These are phyloP conservation scores for Cronartium quercuum DNA, from an alignment of 1,284 basidiomycete species.

Conservation along the genomic window DNA sequence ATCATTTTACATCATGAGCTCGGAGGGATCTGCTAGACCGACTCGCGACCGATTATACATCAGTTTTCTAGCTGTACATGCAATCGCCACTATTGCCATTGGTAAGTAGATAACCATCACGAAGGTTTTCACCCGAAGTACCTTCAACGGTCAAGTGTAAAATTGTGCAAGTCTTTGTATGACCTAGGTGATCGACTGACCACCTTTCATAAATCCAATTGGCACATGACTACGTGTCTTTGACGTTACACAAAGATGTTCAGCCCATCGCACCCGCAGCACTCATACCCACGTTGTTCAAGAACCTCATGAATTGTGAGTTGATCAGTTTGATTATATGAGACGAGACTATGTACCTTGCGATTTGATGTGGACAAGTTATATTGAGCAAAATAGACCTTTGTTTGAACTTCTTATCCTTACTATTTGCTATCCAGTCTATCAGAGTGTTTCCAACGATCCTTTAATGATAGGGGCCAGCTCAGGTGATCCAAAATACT, in stretches of 20 bases:
- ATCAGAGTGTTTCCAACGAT: conserved; percentile 3
- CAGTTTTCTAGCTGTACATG: neutral
- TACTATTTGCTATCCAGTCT: neutral
- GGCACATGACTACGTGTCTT: neutral
- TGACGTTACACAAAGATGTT: neutral
- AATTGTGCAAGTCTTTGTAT: too few species aligned
- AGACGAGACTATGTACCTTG: neutral
- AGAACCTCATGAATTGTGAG: neutral
- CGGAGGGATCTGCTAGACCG: neutral
- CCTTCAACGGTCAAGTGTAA: too few species aligned
- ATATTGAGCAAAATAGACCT: neutral
- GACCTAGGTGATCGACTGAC: too few species aligned
- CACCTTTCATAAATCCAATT: too few species aligned
- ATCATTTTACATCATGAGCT: neutral
- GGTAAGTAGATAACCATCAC: neutral
- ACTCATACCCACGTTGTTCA: neutral
- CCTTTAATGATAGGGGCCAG: conserved; percentile 22
- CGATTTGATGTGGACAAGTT: too few species aligned
- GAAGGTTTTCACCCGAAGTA: too few species aligned
- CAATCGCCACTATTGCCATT: neutral
- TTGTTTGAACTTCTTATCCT: neutral
- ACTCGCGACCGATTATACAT: neutral
- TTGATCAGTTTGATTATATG: neutral
- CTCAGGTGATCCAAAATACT: neutral
- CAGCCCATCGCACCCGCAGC: neutral